Conservation (phyloP, 129 eudicot species). For the Lactuca sativa region DNA sequence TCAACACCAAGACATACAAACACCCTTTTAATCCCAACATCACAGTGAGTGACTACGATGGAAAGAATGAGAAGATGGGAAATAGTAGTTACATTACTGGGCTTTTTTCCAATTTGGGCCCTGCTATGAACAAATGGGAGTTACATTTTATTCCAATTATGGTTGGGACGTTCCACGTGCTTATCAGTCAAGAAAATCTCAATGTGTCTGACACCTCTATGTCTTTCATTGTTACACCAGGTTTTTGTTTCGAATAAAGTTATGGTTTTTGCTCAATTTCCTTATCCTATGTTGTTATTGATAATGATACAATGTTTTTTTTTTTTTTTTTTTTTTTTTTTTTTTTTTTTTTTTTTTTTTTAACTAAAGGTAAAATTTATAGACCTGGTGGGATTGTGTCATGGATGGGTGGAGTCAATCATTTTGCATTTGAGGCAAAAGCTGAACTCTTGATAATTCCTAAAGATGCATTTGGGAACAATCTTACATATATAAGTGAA, state of each 20-base stretch:
- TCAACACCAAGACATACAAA: slow-evolving; percentile 24
- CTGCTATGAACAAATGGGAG: slow-evolving; percentile 41
- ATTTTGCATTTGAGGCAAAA: slow-evolving; percentile 61
- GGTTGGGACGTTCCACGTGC: slow-evolving; percentile 63
- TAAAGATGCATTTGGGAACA: slow-evolving; percentile 89
- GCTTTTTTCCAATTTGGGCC: slow-evolving; percentile 36
- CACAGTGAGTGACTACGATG: slow-evolving; percentile 32
- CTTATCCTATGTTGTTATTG: background rate
- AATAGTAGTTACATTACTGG: slow-evolving; percentile 59
- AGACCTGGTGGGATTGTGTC: slow-evolving; percentile 65
- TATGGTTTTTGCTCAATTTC: background rate
- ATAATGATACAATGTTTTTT: background rate
- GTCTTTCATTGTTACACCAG: slow-evolving; percentile 61
- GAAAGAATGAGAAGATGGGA: slow-evolving; percentile 41
- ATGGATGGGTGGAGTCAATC: slow-evolving; percentile 50
- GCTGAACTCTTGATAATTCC: slow-evolving; percentile 63
- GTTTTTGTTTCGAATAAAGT: slow-evolving; percentile 22
- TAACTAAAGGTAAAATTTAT: slow-evolving; percentile 60
- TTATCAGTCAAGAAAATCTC: slow-evolving; percentile 50
- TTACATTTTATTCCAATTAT: slow-evolving; percentile 51
- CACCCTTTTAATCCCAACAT: slow-evolving; percentile 49
- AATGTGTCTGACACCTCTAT: slow-evolving; percentile 52
- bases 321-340: too few relatives aligned
- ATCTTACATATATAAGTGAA: slow-evolving; percentile 46
- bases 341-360: background rate